These are phyloP conservation scores for Aegilops sharonensis DNA, from an alignment of 176 grass and related monocot genomes.

Conservation along the genomic window DNA sequence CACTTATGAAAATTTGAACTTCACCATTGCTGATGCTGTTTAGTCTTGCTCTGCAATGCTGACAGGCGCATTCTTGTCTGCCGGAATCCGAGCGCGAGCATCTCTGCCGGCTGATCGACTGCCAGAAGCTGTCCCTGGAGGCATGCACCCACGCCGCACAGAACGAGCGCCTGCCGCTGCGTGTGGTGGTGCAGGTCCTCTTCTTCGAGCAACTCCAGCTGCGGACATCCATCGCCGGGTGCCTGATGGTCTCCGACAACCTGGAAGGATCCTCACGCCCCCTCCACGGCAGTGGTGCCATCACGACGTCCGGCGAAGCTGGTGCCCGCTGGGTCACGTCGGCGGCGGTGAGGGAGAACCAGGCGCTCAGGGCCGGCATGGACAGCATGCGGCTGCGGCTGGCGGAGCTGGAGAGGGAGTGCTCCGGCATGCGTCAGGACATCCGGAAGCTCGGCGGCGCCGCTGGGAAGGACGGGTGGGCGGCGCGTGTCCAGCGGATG, in stretches of 20 bases:
- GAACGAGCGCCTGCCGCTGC: slow-evolving; percentile 65
- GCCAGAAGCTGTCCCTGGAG: slow-evolving; percentile 75
- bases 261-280: slow-evolving; percentile 30
- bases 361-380: slow-evolving; percentile 46
- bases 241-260: slow-evolving; percentile 33
- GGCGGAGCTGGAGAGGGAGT: slow-evolving; percentile 54
- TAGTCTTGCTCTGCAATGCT: not conserved
- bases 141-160: slow-evolving; percentile 62
- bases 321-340: slow-evolving; percentile 6
- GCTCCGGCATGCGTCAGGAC: slow-evolving; percentile 45
- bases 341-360: slow-evolving; percentile 48
- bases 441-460: slow-evolving; percentile 42
- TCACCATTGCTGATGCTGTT: not conserved
- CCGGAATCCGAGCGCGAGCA: slow-evolving; percentile 53
- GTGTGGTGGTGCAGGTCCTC: slow-evolving; percentile 65
- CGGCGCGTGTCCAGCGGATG: slow-evolving; percentile 29
- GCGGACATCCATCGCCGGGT: slow-evolving; percentile 34
- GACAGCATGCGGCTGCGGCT: slow-evolving; percentile 49
- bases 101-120: slow-evolving; percentile 59
- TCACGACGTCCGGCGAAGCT: slow-evolving; percentile 11
- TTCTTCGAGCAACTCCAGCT: slow-evolving; percentile 76
- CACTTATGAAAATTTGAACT: not conserved
- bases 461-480: slow-evolving; percentile 21
- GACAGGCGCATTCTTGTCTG: slow-evolving; percentile 54
- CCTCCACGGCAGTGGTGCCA: not conserved